These are phyloP conservation scores for Oryza glaberrima DNA, from an alignment of 176 grass and related monocot genomes.

Conservation along the genomic window DNA sequence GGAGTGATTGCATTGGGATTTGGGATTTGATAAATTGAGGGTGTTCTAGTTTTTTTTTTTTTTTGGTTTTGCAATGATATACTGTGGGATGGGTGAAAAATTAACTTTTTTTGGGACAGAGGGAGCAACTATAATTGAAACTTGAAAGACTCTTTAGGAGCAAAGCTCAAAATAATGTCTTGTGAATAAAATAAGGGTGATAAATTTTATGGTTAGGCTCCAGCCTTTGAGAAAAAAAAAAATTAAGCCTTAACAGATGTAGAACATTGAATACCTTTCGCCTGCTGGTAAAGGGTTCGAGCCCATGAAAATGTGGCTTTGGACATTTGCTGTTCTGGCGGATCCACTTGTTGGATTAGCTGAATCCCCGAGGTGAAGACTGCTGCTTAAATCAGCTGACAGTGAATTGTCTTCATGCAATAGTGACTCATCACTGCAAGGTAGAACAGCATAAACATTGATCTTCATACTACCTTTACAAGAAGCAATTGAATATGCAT, in stretches of 20 bases:
- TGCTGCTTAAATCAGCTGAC: conserved; percentile 65
- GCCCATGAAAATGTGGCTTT: conserved; percentile 53
- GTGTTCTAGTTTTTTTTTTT: no score
- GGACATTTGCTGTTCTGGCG: conserved; percentile 50
- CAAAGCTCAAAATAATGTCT: conserved; percentile 21
- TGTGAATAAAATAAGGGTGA: not conserved
- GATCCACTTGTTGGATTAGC: conserved; percentile 39
- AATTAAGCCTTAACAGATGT: not conserved
- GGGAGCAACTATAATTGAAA: not conserved
- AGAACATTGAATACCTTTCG: conserved; percentile 58
- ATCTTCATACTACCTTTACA: conserved; percentile 27
- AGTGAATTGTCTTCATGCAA: conserved; percentile 85
- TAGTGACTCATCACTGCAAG: conserved; percentile 84
- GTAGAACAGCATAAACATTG: conserved; percentile 15
- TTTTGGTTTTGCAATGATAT: no score
- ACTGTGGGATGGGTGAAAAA: no score
- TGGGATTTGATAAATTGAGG: no score
- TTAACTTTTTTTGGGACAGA: no score
- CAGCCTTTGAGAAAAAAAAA: not conserved
- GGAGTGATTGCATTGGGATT: no score
- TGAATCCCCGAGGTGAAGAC: conserved; percentile 48
- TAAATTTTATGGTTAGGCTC: not conserved
- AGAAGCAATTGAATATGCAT: conserved; percentile 34
- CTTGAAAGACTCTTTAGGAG: not conserved
- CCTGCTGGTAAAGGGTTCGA: conserved; percentile 63